Evolutionary conservation across 116 monocot species (phyloP).

Genomic region (Dioscorea cayenensis): DNA sequence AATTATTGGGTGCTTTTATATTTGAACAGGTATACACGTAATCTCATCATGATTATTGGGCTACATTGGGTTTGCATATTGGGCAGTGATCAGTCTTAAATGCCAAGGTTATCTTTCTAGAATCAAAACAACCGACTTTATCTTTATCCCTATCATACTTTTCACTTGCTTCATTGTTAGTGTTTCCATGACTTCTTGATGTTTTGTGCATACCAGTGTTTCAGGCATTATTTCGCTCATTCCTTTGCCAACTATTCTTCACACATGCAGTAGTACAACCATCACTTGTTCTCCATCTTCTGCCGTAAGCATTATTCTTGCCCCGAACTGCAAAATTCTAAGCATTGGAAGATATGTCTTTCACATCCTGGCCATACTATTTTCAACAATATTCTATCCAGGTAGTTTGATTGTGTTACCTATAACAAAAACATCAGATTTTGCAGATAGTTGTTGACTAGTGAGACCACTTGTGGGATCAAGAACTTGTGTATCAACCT

Average conservation of each 20-base stretch:
- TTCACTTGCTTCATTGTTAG: too few relatives aligned
- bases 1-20: too few relatives aligned
- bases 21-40: too few relatives aligned
- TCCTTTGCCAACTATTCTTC: neutral
- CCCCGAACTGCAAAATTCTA: neutral
- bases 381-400: neutral
- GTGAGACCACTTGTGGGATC: neutral
- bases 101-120: too few relatives aligned
- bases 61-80: too few relatives aligned
- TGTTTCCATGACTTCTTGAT: too few relatives aligned
- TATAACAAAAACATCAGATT: neutral
- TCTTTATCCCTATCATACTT: too few relatives aligned
- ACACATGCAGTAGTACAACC: neutral
- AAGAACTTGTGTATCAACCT: neutral
- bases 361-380: neutral
- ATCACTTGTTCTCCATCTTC: neutral
- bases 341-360: neutral
- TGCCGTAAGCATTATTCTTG: neutral
- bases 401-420: neutral
- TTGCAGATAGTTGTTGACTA: neutral
- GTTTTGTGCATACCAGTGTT: too few relatives aligned
- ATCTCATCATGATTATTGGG: too few relatives aligned
- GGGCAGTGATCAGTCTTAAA: too few relatives aligned
- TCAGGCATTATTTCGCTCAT: neutral
- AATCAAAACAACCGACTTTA: too few relatives aligned